Evolutionary conservation across 1,139 yeast species (phyloP).

Genomic region (Kazachstania sp.): DNA sequence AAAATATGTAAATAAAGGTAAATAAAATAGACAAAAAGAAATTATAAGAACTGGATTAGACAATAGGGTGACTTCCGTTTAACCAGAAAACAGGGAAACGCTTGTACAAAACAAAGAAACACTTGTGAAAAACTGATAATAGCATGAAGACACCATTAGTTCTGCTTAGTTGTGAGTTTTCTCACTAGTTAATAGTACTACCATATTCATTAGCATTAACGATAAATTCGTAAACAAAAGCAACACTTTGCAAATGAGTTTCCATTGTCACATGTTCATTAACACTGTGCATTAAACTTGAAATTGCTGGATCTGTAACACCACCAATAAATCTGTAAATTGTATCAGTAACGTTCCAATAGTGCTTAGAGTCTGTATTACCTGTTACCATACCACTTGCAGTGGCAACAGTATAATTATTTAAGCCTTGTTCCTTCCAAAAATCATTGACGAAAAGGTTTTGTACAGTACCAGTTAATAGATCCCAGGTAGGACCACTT

Average conservation of each 20-base stretch:
- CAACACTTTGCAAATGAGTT: slow-evolving; percentile 48
- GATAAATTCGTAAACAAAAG: slow-evolving; percentile 50
- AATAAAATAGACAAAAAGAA: too few relatives aligned
- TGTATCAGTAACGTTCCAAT: slow-evolving; percentile 64
- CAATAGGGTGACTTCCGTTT: too few relatives aligned
- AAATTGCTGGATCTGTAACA: slow-evolving; percentile 14
- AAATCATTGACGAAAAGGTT: slow-evolving; percentile 37
- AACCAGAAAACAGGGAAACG: too few relatives aligned
- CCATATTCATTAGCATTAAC: slow-evolving; percentile 29
- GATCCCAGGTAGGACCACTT: slow-evolving; percentile 41
- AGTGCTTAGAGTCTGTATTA: slow-evolving; percentile 76
- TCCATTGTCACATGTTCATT: slow-evolving; percentile 47
- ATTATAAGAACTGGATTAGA: too few relatives aligned
- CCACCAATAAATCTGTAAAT: slow-evolving; percentile 46
- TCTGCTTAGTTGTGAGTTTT: too few relatives aligned
- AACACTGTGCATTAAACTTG: slow-evolving; percentile 42
- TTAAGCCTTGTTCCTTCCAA: slow-evolving; percentile 8
- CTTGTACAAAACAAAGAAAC: too few relatives aligned
- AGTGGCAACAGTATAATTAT: slow-evolving; percentile 38
- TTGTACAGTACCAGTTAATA: slow-evolving; percentile 46
- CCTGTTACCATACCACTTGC: slow-evolving; percentile 68
- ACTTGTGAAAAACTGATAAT: not conserved
- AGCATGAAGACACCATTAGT: not conserved
- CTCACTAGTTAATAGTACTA: not conserved
- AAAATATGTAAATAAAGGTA: too few relatives aligned